Evolutionary conservation across 1,284 basidiomycete genomes (phyloP).

Genomic region (Coriolopsis trogii): DNA sequence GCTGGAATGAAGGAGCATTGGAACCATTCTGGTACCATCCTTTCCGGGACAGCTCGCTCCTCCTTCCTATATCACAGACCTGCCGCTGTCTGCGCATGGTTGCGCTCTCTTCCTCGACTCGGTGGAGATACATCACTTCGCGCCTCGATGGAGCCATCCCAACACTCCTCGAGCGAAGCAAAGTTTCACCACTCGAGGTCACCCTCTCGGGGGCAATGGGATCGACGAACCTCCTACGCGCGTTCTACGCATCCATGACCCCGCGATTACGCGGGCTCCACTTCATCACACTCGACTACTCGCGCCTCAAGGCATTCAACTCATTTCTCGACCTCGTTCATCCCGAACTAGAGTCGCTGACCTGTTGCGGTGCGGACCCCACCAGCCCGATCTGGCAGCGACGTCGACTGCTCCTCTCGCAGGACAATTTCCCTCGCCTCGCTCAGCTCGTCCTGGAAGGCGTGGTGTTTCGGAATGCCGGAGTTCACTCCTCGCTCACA

Average conservation of each 20-base stretch:
- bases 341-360: constrained; percentile 4
- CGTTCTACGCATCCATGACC: not conserved
- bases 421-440: not conserved
- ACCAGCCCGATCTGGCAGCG: not conserved
- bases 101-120: not conserved
- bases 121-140: constrained; percentile 4
- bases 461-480: not conserved
- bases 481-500: too few relatives aligned
- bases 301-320: not conserved
- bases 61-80: constrained; percentile 5
- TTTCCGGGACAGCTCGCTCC: not conserved
- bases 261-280: constrained; percentile 2
- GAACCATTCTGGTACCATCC: not conserved
- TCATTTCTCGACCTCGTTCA: not conserved
- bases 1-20: too few relatives aligned
- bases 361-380: not conserved
- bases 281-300: not conserved
- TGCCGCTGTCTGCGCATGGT: constrained; percentile 7
- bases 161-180: not conserved
- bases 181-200: not conserved
- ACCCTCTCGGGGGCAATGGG: not conserved
- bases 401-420: not conserved
- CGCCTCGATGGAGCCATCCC: not conserved
- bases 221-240: not conserved
- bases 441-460: not conserved